These are phyloP conservation scores for Verticillium zaregamsianum DNA, from an alignment of 2,329 filamentous ascomycete genomes.

Conservation along the genomic window DNA sequence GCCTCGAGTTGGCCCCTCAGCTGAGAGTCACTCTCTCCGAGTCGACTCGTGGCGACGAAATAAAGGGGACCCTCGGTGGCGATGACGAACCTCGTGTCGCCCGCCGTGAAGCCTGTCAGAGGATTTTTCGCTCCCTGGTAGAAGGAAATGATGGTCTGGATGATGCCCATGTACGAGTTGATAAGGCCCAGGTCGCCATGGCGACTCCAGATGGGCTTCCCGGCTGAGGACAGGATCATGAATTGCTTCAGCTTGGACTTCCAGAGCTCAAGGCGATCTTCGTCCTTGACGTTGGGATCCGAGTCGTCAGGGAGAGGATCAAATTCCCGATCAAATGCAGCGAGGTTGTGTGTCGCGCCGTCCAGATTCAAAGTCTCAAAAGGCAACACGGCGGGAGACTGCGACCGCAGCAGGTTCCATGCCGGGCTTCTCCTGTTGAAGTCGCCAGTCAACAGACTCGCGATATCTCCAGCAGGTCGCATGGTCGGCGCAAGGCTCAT, in stretches of 20 bases:
- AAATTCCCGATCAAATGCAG: slow-evolving; percentile 74
- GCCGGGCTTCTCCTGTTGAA: slow-evolving; percentile 62
- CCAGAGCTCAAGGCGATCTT: slow-evolving; percentile 68
- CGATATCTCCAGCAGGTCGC: slow-evolving; percentile 66
- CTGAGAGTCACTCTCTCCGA: slow-evolving; percentile 89
- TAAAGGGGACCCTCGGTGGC: slow-evolving; percentile 82
- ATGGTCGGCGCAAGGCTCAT: slow-evolving; percentile 62
- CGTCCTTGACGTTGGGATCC: slow-evolving; percentile 40
- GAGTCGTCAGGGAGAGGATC: slow-evolving; percentile 61
- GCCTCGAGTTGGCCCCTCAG: slow-evolving; percentile 85
- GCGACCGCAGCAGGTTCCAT: slow-evolving; percentile 63
- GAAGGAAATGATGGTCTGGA: slow-evolving; percentile 97
- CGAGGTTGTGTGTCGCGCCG: slow-evolving; percentile 47
- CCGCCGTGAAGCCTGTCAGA: slow-evolving; percentile 82
- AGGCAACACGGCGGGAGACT: slow-evolving; percentile 54
- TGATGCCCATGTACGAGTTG: slow-evolving; percentile 89
- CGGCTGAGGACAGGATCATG: slow-evolving; percentile 90
- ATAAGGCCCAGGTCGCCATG: slow-evolving; percentile 88
- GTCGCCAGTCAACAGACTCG: slow-evolving; percentile 75
- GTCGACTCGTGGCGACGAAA: slow-evolving; percentile 85
- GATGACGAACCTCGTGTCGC: slow-evolving; percentile 79
- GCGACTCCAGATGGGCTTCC: slow-evolving; percentile 94
- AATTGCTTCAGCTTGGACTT: slow-evolving; percentile 95
- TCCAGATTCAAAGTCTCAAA: slow-evolving; percentile 50
- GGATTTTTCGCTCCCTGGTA: slow-evolving; percentile 78